phyloP scores from a whole-genome alignment of 1,284 basidiomycete species.

The Sphagnurus paluster region DNA sequence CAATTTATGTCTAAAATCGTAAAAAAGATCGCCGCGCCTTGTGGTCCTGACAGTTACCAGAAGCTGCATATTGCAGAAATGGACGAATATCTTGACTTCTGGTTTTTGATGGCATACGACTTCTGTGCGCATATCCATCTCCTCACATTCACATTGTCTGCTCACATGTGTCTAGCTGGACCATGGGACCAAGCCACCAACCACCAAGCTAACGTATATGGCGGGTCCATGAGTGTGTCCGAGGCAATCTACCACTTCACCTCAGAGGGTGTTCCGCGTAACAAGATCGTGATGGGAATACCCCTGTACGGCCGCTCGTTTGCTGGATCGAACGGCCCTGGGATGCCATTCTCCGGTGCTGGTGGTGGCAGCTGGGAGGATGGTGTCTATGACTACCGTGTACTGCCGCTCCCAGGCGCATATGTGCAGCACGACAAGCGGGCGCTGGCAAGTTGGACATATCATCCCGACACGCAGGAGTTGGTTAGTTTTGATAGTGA shows the following conservation, averaged over 20 bases:
- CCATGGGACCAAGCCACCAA: constrained; percentile 79
- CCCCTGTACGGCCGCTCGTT: constrained; percentile 94
- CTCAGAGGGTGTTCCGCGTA: constrained; percentile 66
- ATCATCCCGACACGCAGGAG: constrained; percentile 66
- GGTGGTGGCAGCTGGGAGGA: constrained; percentile 77
- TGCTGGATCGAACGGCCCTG: constrained; percentile 82
- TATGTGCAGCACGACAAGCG: constrained; percentile 59
- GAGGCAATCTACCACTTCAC: constrained; percentile 78
- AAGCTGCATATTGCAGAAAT: constrained; percentile 80
- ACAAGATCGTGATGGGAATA: constrained; percentile 88
- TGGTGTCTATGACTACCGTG: constrained; percentile 82
- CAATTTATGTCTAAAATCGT: background rate
- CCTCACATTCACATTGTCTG: constrained; percentile 2
- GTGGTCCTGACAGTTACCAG: constrained; percentile 85
- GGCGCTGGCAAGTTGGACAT: constrained; percentile 70
- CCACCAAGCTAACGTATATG: constrained; percentile 89
- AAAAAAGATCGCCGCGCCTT: constrained; percentile 84
- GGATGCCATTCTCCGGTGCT: constrained; percentile 73
- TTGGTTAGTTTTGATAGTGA: constrained; percentile 83
- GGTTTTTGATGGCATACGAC: constrained; percentile 96
- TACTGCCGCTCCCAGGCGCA: constrained; percentile 71
- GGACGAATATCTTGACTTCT: constrained; percentile 88
- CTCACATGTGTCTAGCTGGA: constrained; percentile 51
- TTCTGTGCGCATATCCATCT: constrained; percentile 53
- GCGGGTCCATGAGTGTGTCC: constrained; percentile 62